Conservation (phyloP, 2,329 filamentous ascomycete genomes). For the Pestalotiopsis sp. region DNA sequence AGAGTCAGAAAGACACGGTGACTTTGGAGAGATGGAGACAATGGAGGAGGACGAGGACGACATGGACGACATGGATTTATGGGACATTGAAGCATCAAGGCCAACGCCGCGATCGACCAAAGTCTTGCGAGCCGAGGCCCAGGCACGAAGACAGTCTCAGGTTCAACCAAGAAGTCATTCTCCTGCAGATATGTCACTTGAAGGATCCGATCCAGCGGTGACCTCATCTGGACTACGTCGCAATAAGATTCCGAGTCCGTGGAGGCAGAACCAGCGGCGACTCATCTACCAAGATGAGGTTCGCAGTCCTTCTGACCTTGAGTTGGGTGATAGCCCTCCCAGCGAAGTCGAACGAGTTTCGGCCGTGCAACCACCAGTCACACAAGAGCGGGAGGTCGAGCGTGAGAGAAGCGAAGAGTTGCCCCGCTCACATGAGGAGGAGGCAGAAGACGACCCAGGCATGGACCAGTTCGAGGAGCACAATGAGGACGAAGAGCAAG, state of each 20-base stretch:
- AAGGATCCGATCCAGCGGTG: neutral
- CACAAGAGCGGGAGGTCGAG: neutral
- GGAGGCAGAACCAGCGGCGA: slow-evolving; percentile 36
- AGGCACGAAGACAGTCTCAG: slow-evolving; percentile 19
- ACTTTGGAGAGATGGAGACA: slow-evolving; percentile 15
- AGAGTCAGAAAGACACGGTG: slow-evolving; percentile 1
- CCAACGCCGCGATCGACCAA: slow-evolving; percentile 36
- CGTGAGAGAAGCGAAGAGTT: neutral
- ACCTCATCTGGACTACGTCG: slow-evolving; percentile 24
- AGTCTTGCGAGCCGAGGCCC: slow-evolving; percentile 15
- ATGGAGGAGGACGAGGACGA: slow-evolving; percentile 22
- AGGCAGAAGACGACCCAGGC: neutral
- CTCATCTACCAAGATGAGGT: slow-evolving; percentile 34
- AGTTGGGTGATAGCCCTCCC: slow-evolving; percentile 25
- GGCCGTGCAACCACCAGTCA: neutral
- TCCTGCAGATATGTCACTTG: neutral
- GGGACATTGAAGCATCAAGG: slow-evolving; percentile 59
- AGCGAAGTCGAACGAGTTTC: slow-evolving; percentile 21
- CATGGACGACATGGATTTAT: slow-evolving; percentile 41
- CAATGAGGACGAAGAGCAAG: neutral
- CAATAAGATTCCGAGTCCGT: slow-evolving; percentile 40
- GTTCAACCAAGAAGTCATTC: neutral
- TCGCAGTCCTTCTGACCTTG: slow-evolving; percentile 31
- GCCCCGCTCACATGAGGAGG: neutral
- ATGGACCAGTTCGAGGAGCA: neutral